A percentile compares a stretch with the other conserved stretches of the same genome.
Evolutionary conservation across 768 basidiomycete genomes (phyloP).

Genomic region (Sporobolomyces roseus): DNA sequence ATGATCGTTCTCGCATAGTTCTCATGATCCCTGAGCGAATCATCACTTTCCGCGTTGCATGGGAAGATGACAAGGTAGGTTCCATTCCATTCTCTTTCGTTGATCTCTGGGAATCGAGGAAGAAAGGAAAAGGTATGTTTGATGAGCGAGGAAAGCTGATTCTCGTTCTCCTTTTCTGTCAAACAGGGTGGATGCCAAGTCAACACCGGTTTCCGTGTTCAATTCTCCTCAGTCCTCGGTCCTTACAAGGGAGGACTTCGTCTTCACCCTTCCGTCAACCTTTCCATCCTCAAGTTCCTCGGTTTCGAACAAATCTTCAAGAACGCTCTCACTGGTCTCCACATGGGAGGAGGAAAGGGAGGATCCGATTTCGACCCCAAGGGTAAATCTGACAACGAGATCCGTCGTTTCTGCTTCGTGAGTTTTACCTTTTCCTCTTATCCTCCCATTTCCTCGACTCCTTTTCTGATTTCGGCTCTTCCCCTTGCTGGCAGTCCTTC

Average conservation of each 20-base stretch:
- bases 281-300: slow-evolving; percentile 78
- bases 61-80: slow-evolving; percentile 61
- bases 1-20: slow-evolving; percentile 10
- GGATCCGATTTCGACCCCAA: slow-evolving; percentile 77
- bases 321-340: slow-evolving; percentile 70
- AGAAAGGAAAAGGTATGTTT: not conserved
- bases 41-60: slow-evolving; percentile 62
- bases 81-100: no score
- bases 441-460: not conserved
- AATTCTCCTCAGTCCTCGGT: slow-evolving; percentile 61
- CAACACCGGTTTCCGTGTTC: slow-evolving; percentile 70
- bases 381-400: slow-evolving; percentile 71
- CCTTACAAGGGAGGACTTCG: slow-evolving; percentile 65
- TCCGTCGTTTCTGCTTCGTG: slow-evolving; percentile 63
- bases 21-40: slow-evolving; percentile 54
- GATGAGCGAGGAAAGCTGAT: not conserved
- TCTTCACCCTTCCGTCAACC: slow-evolving; percentile 72
- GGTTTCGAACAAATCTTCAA: slow-evolving; percentile 75
- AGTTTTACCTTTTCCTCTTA: slow-evolving; percentile 33
- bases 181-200: slow-evolving; percentile 59
- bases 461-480: no score
- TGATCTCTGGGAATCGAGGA: no score
- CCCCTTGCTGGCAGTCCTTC: slow-evolving; percentile 54
- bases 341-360: slow-evolving; percentile 76
- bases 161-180: not conserved